Evolutionary conservation across 2,329 filamentous ascomycete species (phyloP).

Genomic region (Colletotrichum echinochloae): DNA sequence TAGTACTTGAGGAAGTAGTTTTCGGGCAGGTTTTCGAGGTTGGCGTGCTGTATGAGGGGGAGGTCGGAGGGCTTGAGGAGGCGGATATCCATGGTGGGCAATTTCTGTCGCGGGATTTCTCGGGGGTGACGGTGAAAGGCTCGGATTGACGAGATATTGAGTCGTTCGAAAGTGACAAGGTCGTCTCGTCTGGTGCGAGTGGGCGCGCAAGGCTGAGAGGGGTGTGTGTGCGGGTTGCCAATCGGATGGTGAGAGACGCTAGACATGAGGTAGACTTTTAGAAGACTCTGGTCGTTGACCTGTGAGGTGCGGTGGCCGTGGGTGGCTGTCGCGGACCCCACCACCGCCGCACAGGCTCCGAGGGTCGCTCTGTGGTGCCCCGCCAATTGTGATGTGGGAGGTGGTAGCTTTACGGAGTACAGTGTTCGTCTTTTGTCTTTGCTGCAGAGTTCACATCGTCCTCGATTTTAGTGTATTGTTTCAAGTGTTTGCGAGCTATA

Average conservation of each 20-base stretch:
- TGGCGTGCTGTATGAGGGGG: constrained; percentile 94
- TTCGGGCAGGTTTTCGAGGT: constrained; percentile 98
- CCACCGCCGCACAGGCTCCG: constrained; percentile 34
- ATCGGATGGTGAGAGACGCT: constrained; percentile 8
- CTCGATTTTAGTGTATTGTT: neutral
- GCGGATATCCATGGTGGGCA: constrained; percentile 84
- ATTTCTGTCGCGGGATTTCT: neutral
- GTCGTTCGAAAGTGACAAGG: constrained; percentile 5
- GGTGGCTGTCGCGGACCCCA: constrained; percentile 23
- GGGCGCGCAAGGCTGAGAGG: constrained; percentile 30
- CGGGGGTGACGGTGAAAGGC: neutral
- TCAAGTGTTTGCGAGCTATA: neutral
- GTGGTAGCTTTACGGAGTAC: neutral
- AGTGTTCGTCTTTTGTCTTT: neutral
- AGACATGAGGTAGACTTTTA: constrained; percentile 36
- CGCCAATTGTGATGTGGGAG: constrained; percentile 24
- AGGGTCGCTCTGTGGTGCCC: constrained; percentile 29
- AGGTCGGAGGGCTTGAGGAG: constrained; percentile 86
- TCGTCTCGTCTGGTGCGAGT: neutral
- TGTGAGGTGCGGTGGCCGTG: constrained; percentile 16
- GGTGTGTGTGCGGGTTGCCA: constrained; percentile 18
- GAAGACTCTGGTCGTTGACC: constrained; percentile 28
- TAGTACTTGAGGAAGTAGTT: constrained; percentile 99
- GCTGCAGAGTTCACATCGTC: neutral
- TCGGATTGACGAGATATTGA: neutral